Conservation (phyloP, 148 eudicot genomes). For the Spergularia marina region DNA sequence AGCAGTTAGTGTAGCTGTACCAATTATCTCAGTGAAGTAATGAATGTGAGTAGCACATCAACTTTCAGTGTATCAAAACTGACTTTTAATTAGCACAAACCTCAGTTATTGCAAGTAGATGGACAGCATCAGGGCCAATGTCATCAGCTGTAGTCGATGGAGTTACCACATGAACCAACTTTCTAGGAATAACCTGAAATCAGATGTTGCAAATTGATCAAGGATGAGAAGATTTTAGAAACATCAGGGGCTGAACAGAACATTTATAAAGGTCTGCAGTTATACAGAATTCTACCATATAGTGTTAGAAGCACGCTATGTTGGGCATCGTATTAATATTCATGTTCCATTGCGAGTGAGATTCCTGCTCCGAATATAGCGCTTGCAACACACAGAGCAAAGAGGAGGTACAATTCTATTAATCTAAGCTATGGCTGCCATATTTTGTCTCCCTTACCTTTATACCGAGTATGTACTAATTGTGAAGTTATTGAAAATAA, state of each 20-base stretch:
- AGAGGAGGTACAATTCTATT: neutral
- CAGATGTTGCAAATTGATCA: slow-evolving; percentile 11
- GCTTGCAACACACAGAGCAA: neutral
- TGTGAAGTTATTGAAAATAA: too few relatives aligned
- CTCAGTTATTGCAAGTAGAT: slow-evolving; percentile 94
- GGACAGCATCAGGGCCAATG: slow-evolving; percentile 96
- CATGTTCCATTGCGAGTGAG: neutral
- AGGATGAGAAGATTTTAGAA: slow-evolving; percentile 12
- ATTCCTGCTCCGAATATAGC: neutral
- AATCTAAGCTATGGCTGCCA: neutral
- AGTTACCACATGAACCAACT: slow-evolving; percentile 73
- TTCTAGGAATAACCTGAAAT: slow-evolving; percentile 84
- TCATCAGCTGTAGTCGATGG: slow-evolving; percentile 80
- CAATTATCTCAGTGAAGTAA: neutral
- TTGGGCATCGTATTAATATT: neutral
- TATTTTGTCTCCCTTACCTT: neutral
- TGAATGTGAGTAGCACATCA: slow-evolving; percentile 1
- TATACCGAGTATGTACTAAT: too few relatives aligned
- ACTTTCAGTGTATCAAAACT: neutral
- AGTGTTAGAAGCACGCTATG: too few relatives aligned
- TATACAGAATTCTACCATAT: neutral
- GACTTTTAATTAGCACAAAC: slow-evolving; percentile 31
- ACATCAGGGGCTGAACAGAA: neutral
- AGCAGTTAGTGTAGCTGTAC: neutral
- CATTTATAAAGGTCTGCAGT: neutral